Base-by-base conservation (phyloP, 768 basidiomycete species). In the Suillus subalutaceus region DNA sequence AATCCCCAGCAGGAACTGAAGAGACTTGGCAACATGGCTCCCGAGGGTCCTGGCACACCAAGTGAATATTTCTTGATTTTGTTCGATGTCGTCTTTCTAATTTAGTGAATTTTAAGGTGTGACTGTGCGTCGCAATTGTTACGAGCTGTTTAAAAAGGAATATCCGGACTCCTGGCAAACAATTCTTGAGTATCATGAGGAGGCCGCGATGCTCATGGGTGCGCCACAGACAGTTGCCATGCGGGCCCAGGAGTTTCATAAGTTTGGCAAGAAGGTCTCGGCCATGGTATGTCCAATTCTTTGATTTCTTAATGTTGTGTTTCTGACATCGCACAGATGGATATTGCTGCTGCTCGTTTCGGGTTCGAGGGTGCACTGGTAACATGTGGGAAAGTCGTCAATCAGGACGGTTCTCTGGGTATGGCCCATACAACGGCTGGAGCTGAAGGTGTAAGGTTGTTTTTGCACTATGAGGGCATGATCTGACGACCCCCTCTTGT, bases 321-420 rank as follows among this genome's bases (percentile, higher is more conserved):
- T 48, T 48, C 46, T 48, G n/a, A 48, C 46, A 48, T 48, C 4
- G 10, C 46, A 48, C 46, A 48, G 46, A 48, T 48, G 46, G 46
- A 48, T 48, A 12, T 48, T 1, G 56, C 32, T 4, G 63, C 55
- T 18, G 66, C 55, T 18, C 44, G 35, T 18, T 61, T 67, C 44
- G 43, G 63, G 7, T 69, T 69, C 26, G 66, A 69, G 15, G 53
- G 62, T 3, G 63, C 68, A 3, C 5, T 69, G 3, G 62, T 69
- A 10, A 62, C 66, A 59, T 67, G 63, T n/a, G 60, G 68, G 1
- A 65, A 56, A 0, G 50, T 59, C 4, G 56, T 69, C 16, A 64
- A 69, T 37, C 55, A 69, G 32, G 66, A 69, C 12, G 26, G 23
- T 1, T 61, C 52, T 3, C 37, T 69, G 0, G 63, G 52, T 0